phyloP scores from a whole-genome alignment of 495 filamentous ascomycete genomes.

The Tuber borchii region DNA sequence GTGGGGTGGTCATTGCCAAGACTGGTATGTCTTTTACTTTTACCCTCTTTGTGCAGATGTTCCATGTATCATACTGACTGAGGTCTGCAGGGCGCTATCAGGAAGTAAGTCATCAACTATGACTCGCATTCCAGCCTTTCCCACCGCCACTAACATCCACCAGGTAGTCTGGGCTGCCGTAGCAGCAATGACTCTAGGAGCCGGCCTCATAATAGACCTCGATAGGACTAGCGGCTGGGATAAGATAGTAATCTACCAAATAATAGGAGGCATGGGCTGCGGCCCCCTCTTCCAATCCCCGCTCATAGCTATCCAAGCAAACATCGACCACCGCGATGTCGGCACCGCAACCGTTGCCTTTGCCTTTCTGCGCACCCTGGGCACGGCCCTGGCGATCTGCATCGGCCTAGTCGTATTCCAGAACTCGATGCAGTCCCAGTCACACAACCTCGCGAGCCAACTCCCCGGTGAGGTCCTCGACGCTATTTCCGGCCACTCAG shows the following conservation, averaged over 20 bases:
- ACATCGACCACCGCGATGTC: constrained; percentile 61
- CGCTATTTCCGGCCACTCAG: constrained; percentile 45
- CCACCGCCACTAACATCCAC: constrained; percentile 2
- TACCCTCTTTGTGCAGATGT: neutral
- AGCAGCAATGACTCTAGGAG: constrained; percentile 56
- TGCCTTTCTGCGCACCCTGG: constrained; percentile 65
- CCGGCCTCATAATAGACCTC: constrained; percentile 60
- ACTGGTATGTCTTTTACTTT: constrained; percentile 50
- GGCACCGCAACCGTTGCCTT: constrained; percentile 72
- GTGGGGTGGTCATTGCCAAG: constrained; percentile 67
- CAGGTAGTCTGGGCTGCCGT: constrained; percentile 53
- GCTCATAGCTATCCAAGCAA: constrained; percentile 71
- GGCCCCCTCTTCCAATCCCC: constrained; percentile 68
- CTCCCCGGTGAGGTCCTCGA: constrained; percentile 36
- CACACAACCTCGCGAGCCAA: constrained; percentile 18
- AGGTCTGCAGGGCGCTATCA: constrained; percentile 36
- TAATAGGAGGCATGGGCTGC: constrained; percentile 50
- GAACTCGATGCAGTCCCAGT: constrained; percentile 48
- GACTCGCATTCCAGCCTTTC: neutral
- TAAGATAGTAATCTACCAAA: constrained; percentile 55
- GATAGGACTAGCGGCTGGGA: constrained; percentile 49
- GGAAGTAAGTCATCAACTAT: constrained; percentile 20
- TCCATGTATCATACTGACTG: neutral
- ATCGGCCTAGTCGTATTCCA: constrained; percentile 77
- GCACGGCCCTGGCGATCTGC: constrained; percentile 64